Evolutionary conservation across 352 stramenopile genomes (phyloP).

Genomic region (Saprolegnia parasitica): DNA sequence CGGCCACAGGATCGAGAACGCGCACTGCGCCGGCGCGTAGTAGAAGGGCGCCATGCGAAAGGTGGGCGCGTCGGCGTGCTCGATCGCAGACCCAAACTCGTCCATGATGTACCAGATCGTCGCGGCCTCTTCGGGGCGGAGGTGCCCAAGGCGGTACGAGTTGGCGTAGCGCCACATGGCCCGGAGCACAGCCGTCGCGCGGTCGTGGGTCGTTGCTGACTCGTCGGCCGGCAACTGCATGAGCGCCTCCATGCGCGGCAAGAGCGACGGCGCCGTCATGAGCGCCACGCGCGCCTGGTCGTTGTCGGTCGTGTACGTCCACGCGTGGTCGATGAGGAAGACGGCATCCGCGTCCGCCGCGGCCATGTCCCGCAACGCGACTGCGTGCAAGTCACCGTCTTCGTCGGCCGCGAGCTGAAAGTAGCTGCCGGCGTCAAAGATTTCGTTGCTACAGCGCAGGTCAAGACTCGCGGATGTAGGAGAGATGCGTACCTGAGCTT

Average conservation of each 20-base stretch:
- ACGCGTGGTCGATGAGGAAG: conserved; percentile 53
- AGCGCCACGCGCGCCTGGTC: conserved; percentile 40
- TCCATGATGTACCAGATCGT: conserved; percentile 62
- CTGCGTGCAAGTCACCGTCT: conserved; percentile 42
- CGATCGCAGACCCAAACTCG: conserved; percentile 50
- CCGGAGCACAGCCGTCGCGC: conserved; percentile 34
- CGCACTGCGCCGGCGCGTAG: conserved; percentile 39
- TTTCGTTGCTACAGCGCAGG: conserved; percentile 35
- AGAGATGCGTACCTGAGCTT: conserved; percentile 42
- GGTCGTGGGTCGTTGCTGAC: conserved; percentile 31
- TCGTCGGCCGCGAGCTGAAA: conserved; percentile 49
- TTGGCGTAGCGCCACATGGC: conserved; percentile 47
- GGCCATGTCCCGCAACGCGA: conserved; percentile 46
- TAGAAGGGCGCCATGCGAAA: conserved; percentile 54
- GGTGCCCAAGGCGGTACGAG: conserved; percentile 45
- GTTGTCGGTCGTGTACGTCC: conserved; percentile 50
- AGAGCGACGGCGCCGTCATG: conserved; percentile 33
- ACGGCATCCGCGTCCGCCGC: conserved; percentile 38
- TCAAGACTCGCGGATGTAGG: background rate
- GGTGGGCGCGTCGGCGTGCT: conserved; percentile 42
- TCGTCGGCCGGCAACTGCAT: conserved; percentile 36
- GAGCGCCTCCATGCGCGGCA: conserved; percentile 46
- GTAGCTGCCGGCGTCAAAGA: conserved; percentile 45
- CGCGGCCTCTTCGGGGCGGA: conserved; percentile 39
- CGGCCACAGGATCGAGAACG: conserved; percentile 50